Evolutionary conservation across 305 asterid genomes (phyloP).

Genomic region (Withania somnifera): DNA sequence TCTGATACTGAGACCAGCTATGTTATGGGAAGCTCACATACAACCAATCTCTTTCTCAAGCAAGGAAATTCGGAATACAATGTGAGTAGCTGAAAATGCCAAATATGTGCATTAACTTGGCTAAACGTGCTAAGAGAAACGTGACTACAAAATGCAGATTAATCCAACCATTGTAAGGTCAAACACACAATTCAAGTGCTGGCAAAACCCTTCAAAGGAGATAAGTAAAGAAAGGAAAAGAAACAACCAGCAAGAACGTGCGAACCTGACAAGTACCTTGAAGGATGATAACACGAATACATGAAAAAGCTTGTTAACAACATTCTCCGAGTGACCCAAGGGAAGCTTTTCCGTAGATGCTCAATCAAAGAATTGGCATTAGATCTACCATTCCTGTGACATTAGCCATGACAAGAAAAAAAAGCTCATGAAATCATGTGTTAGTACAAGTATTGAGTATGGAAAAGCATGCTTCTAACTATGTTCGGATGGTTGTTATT

Average conservation of each 20-base stretch:
- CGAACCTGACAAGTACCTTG: slow-evolving; percentile 89
- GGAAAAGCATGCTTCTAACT: not conserved
- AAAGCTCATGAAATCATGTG: not conserved
- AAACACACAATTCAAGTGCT: not conserved
- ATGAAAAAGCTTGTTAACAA: slow-evolving; percentile 46
- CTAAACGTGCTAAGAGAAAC: not conserved
- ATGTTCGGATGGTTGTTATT: no score
- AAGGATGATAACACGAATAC: slow-evolving; percentile 42
- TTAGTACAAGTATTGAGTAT: not conserved
- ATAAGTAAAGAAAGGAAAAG: not conserved
- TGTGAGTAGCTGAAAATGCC: not conserved
- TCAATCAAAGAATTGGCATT: slow-evolving; percentile 13
- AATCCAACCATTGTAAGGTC: not conserved
- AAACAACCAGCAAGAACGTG: slow-evolving; percentile 18
- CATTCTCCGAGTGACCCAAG: slow-evolving; percentile 43
- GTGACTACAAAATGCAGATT: not conserved
- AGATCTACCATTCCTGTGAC: slow-evolving; percentile 24
- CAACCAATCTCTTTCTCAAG: not conserved
- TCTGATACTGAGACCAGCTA: not conserved
- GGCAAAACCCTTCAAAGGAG: not conserved
- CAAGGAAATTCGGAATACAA: not conserved
- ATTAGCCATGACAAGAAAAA: not conserved
- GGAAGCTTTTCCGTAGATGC: slow-evolving; percentile 17
- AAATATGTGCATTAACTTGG: not conserved
- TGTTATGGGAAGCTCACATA: not conserved